Base-by-base conservation (phyloP, 2,329 filamentous ascomycete species). In the Amphichorda felina region DNA sequence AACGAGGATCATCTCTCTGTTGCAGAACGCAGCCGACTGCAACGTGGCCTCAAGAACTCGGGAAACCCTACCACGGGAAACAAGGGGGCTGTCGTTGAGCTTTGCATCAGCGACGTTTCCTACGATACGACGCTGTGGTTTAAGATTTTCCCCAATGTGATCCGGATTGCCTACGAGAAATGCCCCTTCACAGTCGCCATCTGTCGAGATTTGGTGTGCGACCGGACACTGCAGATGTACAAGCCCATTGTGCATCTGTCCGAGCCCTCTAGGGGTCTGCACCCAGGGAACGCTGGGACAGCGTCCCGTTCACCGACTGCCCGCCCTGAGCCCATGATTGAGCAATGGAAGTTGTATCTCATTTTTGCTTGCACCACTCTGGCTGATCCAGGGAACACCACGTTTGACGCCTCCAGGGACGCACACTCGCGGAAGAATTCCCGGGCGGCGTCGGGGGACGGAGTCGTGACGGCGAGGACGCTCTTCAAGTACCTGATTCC, bases 301-400 rank as follows among this genome's bases (percentile, higher is more conserved):
- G 56, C 61, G 2, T 60, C 56, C 45, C 66, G 75, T 50, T 72
- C 70, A 40, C 77, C 72, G 39, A 80, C 76, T 3, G 79, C 81
- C 1, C 82, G 87, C 14, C 83, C 88, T 0, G 87, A 94, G 47
- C 77, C 94, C 16, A 69, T 95, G 38, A 77, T 98, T 39, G 93
- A 96, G 56, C 91, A 98, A 54, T 98, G 89, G 89, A 96, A 95
- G 57, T 66, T 96, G 2, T 96, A 96, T 54, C 69, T 98, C 18
- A 88, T 95, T 37, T 95, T 98, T 61, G 91, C 89, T 8, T 98
- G 93, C 58, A 94, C 89, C 8, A 96, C 91, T 0, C 67, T 98
- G 38, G 88, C 84, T 26, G 91, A 91, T 45, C 74, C 85, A 8
- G 86, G 86, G 8, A 75, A 66, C 38, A 67, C 68, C 16, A 52